These are phyloP conservation scores for Pythium phragmitis DNA, from an alignment of 352 stramenopile genomes.

Conservation along the genomic window DNA sequence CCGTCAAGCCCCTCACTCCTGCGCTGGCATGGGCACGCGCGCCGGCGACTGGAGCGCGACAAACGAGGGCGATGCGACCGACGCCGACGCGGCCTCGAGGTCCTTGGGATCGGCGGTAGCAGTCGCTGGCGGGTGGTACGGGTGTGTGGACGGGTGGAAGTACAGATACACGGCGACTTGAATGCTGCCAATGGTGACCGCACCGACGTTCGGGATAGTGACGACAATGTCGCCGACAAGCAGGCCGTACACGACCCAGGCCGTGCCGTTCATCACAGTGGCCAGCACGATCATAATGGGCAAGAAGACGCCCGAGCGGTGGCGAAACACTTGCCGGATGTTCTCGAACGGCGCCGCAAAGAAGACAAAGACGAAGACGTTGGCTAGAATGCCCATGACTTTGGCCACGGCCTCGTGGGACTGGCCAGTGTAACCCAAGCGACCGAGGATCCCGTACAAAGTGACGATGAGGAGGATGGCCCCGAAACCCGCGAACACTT, in stretches of 20 bases:
- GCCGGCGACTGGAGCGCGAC: not conserved
- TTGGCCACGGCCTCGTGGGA: constrained; percentile 29
- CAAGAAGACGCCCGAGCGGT: constrained; percentile 37
- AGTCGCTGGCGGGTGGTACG: not conserved
- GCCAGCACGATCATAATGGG: constrained; percentile 50
- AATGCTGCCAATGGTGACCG: constrained; percentile 33
- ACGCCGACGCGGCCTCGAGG: not conserved
- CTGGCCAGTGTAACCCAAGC: constrained; percentile 32
- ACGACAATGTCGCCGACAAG: constrained; percentile 53
- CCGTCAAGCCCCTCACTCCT: too few relatives aligned
- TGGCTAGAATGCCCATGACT: constrained; percentile 39
- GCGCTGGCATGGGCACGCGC: too few relatives aligned
- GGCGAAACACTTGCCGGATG: constrained; percentile 10
- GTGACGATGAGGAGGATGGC: constrained; percentile 28
- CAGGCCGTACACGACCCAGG: constrained; percentile 49
- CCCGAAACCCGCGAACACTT: constrained; percentile 27
- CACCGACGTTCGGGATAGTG: constrained; percentile 45
- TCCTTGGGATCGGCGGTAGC: not conserved
- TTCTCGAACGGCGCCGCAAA: constrained; percentile 60
- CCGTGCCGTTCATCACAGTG: constrained; percentile 37
- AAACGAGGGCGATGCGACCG: too few relatives aligned
- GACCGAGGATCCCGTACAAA: constrained; percentile 39
- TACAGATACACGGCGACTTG: constrained; percentile 42
- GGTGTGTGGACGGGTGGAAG: constrained; percentile 36
- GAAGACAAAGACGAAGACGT: constrained; percentile 45